phyloP scores from a whole-genome alignment of 768 basidiomycete species.

The Crepidotus variabilis region DNA sequence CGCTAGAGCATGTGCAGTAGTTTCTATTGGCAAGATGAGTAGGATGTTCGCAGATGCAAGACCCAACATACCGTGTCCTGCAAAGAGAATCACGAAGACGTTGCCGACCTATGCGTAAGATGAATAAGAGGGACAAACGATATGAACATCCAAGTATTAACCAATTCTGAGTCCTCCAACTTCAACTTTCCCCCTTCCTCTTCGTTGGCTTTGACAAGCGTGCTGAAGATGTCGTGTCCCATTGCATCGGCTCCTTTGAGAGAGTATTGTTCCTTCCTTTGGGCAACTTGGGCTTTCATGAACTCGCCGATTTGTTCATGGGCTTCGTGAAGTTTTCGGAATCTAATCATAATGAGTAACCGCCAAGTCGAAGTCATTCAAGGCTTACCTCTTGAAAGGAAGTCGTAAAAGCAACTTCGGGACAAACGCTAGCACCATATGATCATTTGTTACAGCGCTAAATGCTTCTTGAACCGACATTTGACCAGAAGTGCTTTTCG shows the following conservation, averaged over 20 bases:
- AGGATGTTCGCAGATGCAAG: background rate
- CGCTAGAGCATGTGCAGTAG: constrained; percentile 45
- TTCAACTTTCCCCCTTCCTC: constrained; percentile 35
- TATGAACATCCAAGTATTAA: constrained; percentile 20
- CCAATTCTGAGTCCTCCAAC: constrained; percentile 38
- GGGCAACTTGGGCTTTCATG: constrained; percentile 31
- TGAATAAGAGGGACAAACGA: too few species aligned
- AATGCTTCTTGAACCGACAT: constrained; percentile 21
- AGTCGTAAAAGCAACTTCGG: constrained; percentile 36
- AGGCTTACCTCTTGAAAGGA: constrained; percentile 28
- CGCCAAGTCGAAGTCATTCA: too few species aligned
- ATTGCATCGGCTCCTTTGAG: background rate
- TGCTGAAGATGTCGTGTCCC: constrained; percentile 24
- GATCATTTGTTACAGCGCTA: constrained; percentile 24
- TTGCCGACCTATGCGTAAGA: constrained; percentile 42
- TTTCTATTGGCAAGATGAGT: constrained; percentile 28
- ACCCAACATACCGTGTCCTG: constrained; percentile 46
- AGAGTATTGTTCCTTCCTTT: constrained; percentile 25
- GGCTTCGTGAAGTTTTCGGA: too few species aligned
- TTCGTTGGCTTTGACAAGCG: constrained; percentile 44
- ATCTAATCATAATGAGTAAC: too few species aligned
- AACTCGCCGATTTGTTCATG: constrained; percentile 24
- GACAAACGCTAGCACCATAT: constrained; percentile 19
- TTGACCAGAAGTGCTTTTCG: constrained; percentile 25
- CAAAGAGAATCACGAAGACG: constrained; percentile 47